These are phyloP conservation scores for Lichtheimia ornata DNA, from an alignment of 371 early-diverging fungal genomes.

Conservation along the genomic window DNA sequence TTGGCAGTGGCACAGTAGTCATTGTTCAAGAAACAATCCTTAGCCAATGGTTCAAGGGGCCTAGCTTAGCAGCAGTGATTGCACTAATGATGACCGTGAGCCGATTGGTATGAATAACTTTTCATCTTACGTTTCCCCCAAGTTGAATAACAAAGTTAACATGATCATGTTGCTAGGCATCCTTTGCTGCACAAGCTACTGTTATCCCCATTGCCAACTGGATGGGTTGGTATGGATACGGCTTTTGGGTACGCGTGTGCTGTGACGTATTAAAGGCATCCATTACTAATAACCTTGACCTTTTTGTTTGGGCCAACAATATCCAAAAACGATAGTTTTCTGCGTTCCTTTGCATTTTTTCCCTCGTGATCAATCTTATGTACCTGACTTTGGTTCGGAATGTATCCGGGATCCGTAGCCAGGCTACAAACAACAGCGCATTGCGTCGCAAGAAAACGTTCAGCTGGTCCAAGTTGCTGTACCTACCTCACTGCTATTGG, in stretches of 20 bases:
- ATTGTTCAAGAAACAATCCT: conserved; percentile 76
- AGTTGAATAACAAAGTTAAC: no score
- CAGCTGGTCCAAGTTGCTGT: conserved; percentile 48
- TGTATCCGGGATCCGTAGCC: conserved; percentile 3
- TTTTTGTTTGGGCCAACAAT: not conserved
- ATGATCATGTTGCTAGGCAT: conserved; percentile 22
- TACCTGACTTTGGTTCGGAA: conserved; percentile 50
- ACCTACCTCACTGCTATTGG: conserved; percentile 64
- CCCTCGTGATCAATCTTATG: conserved; percentile 59
- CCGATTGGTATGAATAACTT: conserved; percentile 42
- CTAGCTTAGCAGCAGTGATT: conserved; percentile 59
- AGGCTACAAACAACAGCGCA: conserved; percentile 30
- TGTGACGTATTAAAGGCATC: not conserved
- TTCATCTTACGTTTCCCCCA: not conserved
- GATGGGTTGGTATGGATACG: conserved; percentile 65
- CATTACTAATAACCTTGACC: not conserved
- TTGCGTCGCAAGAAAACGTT: conserved; percentile 53
- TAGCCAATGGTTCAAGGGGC: conserved; percentile 72
- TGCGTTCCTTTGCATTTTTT: conserved; percentile 58
- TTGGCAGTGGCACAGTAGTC: conserved; percentile 68
- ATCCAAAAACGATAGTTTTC: conserved; percentile 35
- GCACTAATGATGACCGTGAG: conserved; percentile 68
- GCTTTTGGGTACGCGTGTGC: conserved; percentile 58
- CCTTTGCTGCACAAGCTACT: conserved; percentile 61
- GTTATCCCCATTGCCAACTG: conserved; percentile 59